A percentile compares a stretch with the other conserved stretches of the same genome.
phyloP scores from a whole-genome alignment of 2,329 filamentous ascomycete genomes.

The Teratosphaeria gauchensis region DNA sequence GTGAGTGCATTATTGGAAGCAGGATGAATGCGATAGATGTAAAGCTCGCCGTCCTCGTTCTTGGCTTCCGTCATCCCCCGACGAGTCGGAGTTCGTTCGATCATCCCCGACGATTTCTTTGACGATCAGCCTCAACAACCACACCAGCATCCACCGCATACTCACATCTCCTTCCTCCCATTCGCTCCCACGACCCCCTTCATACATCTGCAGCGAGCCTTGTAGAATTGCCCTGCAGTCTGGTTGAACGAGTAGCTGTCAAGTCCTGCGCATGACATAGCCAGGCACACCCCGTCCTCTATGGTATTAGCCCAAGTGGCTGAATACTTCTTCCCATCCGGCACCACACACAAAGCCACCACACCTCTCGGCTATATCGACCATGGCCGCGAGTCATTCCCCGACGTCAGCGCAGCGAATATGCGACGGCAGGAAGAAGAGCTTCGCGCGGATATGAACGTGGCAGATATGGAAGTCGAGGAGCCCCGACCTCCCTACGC shows the following conservation, averaged over 20 bases:
- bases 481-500: slow-evolving; percentile 35
- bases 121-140: background rate
- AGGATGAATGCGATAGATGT: background rate
- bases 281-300: slow-evolving; percentile 14
- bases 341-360: slow-evolving; percentile 4
- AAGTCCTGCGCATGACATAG: slow-evolving; percentile 13
- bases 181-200: too few relatives aligned
- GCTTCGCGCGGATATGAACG: slow-evolving; percentile 22
- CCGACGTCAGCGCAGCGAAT: background rate
- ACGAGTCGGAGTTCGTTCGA: background rate
- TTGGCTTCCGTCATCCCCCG: background rate
- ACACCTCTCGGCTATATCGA: slow-evolving; percentile 27
- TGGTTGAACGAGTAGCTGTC: background rate
- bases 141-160: background rate
- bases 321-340: slow-evolving; percentile 34
- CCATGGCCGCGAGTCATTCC: slow-evolving; percentile 21
- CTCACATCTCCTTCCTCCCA: background rate
- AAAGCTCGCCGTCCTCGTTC: background rate
- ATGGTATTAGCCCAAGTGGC: slow-evolving; percentile 43
- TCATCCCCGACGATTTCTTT: background rate
- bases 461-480: slow-evolving; percentile 31
- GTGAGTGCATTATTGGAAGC: too few relatives aligned
- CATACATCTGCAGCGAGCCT: too few relatives aligned
- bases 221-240: too few relatives aligned
- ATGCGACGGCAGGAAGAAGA: slow-evolving; percentile 27